Conservation (phyloP, 1,284 basidiomycete genomes). For the Melampsora americana region DNA sequence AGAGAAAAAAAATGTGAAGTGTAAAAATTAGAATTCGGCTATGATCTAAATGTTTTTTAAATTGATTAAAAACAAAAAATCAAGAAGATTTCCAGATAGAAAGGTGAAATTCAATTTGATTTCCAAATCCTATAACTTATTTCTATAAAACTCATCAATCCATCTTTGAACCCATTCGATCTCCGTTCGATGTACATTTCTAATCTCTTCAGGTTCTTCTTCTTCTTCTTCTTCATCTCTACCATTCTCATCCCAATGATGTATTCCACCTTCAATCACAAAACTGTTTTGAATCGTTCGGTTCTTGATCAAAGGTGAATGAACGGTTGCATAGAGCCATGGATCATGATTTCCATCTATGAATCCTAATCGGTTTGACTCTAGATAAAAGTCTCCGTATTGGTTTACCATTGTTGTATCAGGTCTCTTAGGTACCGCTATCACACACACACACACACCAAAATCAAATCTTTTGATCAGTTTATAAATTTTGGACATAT, state of each 20-base stretch:
- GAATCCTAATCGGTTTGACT: slow-evolving; percentile 49
- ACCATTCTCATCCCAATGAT: slow-evolving; percentile 52
- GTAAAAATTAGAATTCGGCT: too few species aligned
- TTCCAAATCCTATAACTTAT: too few species aligned
- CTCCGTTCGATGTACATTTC: slow-evolving; percentile 49
- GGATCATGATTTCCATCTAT: slow-evolving; percentile 51
- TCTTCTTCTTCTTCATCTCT: too few species aligned
- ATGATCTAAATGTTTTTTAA: too few species aligned
- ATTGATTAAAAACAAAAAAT: too few species aligned
- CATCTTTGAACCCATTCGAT: slow-evolving; percentile 50
- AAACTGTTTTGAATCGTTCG: slow-evolving; percentile 50
- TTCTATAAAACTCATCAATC: slow-evolving; percentile 46
- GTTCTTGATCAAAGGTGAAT: slow-evolving; percentile 50
- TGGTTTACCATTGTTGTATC: slow-evolving; percentile 49
- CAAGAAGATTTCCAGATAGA: too few species aligned
- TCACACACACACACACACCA: slow-evolving; percentile 33
- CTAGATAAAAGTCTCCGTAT: slow-evolving; percentile 49
- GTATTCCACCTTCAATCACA: slow-evolving; percentile 52
- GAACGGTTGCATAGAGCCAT: slow-evolving; percentile 51
- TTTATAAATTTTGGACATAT: background rate
- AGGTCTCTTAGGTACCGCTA: slow-evolving; percentile 48
- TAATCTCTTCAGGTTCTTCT: slow-evolving; percentile 49
- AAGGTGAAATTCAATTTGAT: too few species aligned
- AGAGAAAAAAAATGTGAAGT: too few species aligned
- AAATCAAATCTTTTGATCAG: too few species aligned